phyloP scores from a whole-genome alignment of 805 yeast genomes.

The Candida argentea region DNA sequence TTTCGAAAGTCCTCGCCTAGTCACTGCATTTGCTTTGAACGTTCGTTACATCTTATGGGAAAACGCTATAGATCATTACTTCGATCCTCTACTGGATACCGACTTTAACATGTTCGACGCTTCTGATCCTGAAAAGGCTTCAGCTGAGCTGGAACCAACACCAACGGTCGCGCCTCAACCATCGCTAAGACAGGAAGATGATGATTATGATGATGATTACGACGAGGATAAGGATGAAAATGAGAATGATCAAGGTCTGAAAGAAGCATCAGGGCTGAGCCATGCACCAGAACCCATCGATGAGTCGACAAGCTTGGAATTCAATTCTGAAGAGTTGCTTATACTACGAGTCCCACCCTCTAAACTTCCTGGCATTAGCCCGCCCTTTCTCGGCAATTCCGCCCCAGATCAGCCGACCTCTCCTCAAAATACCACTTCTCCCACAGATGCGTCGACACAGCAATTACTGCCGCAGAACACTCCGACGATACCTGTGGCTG shows the following conservation, averaged over 20 bases:
- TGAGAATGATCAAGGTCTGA: constrained; percentile 11
- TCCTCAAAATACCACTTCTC: constrained; percentile 3
- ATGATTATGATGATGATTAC: constrained; percentile 20
- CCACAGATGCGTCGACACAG: constrained; percentile 2
- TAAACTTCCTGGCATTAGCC: constrained; percentile 8
- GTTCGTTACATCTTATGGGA: constrained; percentile 65
- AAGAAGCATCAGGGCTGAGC: constrained; percentile 1
- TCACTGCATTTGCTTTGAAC: constrained; percentile 42
- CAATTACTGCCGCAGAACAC: constrained; percentile 1
- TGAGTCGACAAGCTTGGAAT: constrained; percentile 5
- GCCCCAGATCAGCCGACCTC: constrained; percentile 1
- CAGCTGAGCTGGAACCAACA: constrained; percentile 2
- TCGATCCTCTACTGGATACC: constrained; percentile 10
- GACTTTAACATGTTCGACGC: constrained; percentile 21
- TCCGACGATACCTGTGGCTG: constrained; percentile 27
- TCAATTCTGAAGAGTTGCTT: constrained; percentile 20
- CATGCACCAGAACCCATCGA: background rate
- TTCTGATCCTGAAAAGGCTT: constrained; percentile 16
- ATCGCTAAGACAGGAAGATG: constrained; percentile 25
- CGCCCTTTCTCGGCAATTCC: too few relatives aligned
- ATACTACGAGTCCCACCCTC: constrained; percentile 25
- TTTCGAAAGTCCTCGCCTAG: constrained; percentile 32
- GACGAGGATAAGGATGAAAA: constrained; percentile 11
- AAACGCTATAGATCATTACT: constrained; percentile 47
- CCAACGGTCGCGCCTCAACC: constrained; percentile 4